These are phyloP conservation scores for Ephemerocybe angulata DNA, from an alignment of 768 basidiomycete species.

Conservation along the genomic window DNA sequence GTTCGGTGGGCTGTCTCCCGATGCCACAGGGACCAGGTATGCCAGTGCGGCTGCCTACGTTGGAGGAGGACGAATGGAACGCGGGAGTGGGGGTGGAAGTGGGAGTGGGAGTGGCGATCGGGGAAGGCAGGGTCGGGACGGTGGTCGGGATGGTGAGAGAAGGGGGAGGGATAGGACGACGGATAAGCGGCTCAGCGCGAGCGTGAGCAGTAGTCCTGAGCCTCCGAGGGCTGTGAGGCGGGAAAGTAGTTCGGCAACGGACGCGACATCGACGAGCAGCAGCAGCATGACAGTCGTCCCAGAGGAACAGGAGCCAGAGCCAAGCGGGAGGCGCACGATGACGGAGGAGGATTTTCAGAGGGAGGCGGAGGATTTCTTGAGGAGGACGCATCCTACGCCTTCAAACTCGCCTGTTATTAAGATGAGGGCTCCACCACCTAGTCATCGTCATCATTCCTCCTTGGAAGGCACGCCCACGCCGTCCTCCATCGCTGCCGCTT, in stretches of 20 bases:
- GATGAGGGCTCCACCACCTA: constrained; percentile 24
- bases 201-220: constrained; percentile 9
- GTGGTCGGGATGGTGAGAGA: constrained; percentile 21
- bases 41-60: constrained; percentile 26
- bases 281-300: constrained; percentile 23
- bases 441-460: constrained; percentile 9
- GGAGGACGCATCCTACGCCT: constrained; percentile 49
- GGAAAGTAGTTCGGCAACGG: neutral
- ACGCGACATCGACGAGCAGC: constrained; percentile 9
- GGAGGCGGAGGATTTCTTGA: constrained; percentile 20
- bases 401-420: constrained; percentile 51
- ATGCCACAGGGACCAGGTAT: constrained; percentile 19
- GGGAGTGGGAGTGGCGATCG: constrained; percentile 42
- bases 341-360: constrained; percentile 9
- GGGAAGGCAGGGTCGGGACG: too few relatives aligned
- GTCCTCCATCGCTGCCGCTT: constrained; percentile 8
- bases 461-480: too few relatives aligned
- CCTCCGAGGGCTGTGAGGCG: neutral
- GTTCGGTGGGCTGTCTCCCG: constrained; percentile 38
- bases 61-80: constrained; percentile 30
- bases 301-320: constrained; percentile 10
- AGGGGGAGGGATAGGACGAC: constrained; percentile 31
- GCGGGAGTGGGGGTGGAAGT: constrained; percentile 20
- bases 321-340: constrained; percentile 15
- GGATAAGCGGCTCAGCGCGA: constrained; percentile 7